Evolutionary conservation across 169 alveolate species (phyloP), one percentile per base, ranked within the genome.

Genomic region (Cryptosporidium andersoni): DNA sequence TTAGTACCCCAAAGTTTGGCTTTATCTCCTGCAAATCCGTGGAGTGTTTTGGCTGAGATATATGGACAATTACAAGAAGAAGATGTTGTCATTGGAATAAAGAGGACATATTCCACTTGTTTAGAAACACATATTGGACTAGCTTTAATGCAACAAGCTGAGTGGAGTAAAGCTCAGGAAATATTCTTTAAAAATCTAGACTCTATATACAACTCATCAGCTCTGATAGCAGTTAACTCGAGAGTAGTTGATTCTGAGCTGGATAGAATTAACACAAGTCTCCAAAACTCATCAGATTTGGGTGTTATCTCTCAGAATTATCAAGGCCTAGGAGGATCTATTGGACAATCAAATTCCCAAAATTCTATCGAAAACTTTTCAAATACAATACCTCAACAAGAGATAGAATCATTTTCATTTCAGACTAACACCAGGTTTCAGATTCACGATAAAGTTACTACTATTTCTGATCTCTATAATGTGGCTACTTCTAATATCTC

Each of bases 101-200:
- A 68, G 11, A 74, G 85, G 11, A 8, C 74, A 12, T 62, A 42
- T 58, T 74, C 85, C 2, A 74, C 34, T 74, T 74, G 85, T 53
- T 16, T 74, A 25, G 85, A 74, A 74, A 74, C 85, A 7, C 85
- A 74, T 58, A 49, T 49, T 25, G 85, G 85, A 2, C 34, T 74
- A 12, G 85, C 85, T 25, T 25, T 74, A 60, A 74, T 74, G 85
- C 85, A 74, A 58, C 85, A 74, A 47, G 85, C 85, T 4, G 85
- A 74, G 39, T 74, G 85, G 85, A 58, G 85, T 45, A 74, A 62
- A 55, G 85, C 85, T 40, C 85, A 74, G 48, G 85, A 74, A 37
- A 74, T 74, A 25, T 74, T 74, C 39, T 74, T 58, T 51, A 74
- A 43, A 37, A 74, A 74, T 16, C 43, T 74, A 36, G 85, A 74